A percentile compares a stretch with the other conserved stretches of the same genome.
Evolutionary conservation across 1,139 yeast genomes (phyloP).

Genomic region (Debaryomyces robertsiae): DNA sequence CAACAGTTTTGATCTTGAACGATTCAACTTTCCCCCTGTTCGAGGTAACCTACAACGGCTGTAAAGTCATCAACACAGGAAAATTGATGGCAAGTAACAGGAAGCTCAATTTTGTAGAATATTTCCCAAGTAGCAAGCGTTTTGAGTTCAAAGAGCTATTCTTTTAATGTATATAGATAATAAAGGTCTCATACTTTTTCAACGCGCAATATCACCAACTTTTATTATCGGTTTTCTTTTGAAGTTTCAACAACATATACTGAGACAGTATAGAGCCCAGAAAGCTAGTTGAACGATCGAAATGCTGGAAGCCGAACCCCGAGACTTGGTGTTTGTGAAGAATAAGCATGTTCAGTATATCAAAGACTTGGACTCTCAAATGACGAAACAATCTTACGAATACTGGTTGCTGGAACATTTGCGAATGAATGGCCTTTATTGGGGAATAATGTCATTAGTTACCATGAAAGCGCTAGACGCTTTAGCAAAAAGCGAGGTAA

Average conservation of each 20-base stretch:
- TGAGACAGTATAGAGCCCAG: background rate
- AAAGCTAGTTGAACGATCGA: background rate
- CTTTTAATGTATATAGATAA: slow-evolving; percentile 43
- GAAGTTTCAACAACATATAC: slow-evolving; percentile 3
- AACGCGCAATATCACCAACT: slow-evolving; percentile 6
- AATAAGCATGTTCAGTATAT: slow-evolving; percentile 42
- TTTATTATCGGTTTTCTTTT: too few relatives aligned
- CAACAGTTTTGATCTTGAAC: slow-evolving; percentile 63
- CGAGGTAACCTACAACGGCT: slow-evolving; percentile 79
- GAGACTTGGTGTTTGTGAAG: slow-evolving; percentile 14
- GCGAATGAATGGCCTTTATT: slow-evolving; percentile 86
- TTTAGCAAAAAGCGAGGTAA: slow-evolving; percentile 61
- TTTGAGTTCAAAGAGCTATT: slow-evolving; percentile 51
- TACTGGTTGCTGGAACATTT: slow-evolving; percentile 92
- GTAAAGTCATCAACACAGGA: slow-evolving; percentile 78
- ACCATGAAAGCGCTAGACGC: slow-evolving; percentile 55
- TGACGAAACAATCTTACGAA: slow-evolving; percentile 49
- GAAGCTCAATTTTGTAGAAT: slow-evolving; percentile 68
- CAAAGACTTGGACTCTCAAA: slow-evolving; percentile 38
- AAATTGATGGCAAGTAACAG: slow-evolving; percentile 49
- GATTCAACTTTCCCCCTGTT: slow-evolving; percentile 74
- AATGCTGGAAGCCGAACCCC: background rate
- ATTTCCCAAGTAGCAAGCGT: slow-evolving; percentile 58
- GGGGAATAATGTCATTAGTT: slow-evolving; percentile 87
- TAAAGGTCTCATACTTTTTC: background rate